Conservation (phyloP, 805 yeast species). For the Ogataea paradorogensis region DNA sequence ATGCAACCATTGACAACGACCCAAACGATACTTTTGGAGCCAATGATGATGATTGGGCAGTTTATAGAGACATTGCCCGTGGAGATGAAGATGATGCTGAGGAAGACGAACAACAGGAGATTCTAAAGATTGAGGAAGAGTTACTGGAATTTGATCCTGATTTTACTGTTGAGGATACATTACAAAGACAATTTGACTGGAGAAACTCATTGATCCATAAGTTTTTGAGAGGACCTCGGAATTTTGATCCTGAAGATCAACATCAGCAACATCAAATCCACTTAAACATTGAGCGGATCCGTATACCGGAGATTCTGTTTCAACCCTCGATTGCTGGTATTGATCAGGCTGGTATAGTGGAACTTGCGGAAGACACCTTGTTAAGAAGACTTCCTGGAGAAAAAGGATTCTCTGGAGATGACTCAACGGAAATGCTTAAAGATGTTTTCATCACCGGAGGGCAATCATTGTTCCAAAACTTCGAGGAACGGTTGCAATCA, state of each 20-base stretch:
- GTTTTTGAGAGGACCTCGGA: slow-evolving; percentile 87
- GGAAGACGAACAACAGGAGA: slow-evolving; percentile 64
- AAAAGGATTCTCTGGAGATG: slow-evolving; percentile 51
- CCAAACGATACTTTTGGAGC: slow-evolving; percentile 95
- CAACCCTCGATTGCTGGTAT: slow-evolving; percentile 93
- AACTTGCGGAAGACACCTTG: slow-evolving; percentile 66
- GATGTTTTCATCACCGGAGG: slow-evolving; percentile 91
- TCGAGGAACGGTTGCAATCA: slow-evolving; percentile 59
- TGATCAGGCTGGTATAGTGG: slow-evolving; percentile 93
- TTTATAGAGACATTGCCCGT: slow-evolving; percentile 77
- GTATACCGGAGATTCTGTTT: slow-evolving; percentile 88
- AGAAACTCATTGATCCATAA: slow-evolving; percentile 72
- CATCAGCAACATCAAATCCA: slow-evolving; percentile 89
- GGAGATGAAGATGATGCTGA: slow-evolving; percentile 76
- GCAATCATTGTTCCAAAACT: slow-evolving; percentile 59
- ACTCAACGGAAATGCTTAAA: slow-evolving; percentile 44
- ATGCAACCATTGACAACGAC: slow-evolving; percentile 78
- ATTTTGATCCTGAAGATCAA: slow-evolving; percentile 75
- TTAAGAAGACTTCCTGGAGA: slow-evolving; percentile 56
- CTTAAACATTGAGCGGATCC: slow-evolving; percentile 82
- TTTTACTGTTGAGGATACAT: slow-evolving; percentile 81
- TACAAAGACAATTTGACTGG: slow-evolving; percentile 84
- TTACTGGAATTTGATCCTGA: slow-evolving; percentile 79
- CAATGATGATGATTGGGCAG: slow-evolving; percentile 92
- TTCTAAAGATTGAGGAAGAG: slow-evolving; percentile 66